Conservation (phyloP, 2,329 filamentous ascomycete species). For the Lachnellula arida region DNA sequence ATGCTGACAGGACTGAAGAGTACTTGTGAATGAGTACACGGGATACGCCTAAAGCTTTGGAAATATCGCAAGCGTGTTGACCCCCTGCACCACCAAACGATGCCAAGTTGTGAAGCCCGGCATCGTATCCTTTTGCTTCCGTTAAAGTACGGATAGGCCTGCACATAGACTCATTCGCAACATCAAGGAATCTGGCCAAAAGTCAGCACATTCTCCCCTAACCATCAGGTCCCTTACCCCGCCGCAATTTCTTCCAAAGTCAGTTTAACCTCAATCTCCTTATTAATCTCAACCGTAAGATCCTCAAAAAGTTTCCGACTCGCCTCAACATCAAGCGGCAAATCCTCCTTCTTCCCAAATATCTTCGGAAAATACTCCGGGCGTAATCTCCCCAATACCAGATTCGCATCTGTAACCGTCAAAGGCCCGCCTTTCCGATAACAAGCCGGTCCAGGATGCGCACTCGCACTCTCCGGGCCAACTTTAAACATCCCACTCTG, state of each 20-base stretch:
- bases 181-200: conserved; percentile 67
- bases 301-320: conserved; percentile 71
- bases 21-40: conserved; percentile 83
- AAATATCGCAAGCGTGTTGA: conserved; percentile 84
- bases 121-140: conserved; percentile 86
- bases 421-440: conserved; percentile 85
- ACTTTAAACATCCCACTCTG: conserved; percentile 68
- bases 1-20: conserved; percentile 82
- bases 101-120: conserved; percentile 70
- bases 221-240: conserved; percentile 45
- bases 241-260: conserved; percentile 48
- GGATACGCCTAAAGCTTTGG: conserved; percentile 74
- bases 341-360: conserved; percentile 81
- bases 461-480: conserved; percentile 57
- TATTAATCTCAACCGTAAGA: conserved; percentile 71
- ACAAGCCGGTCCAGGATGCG: conserved; percentile 84
- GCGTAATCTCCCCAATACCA: conserved; percentile 75
- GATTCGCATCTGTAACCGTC: conserved; percentile 86
- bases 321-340: conserved; percentile 69
- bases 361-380: conserved; percentile 93
- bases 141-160: conserved; percentile 84
- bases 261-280: conserved; percentile 61
- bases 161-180: conserved; percentile 88
- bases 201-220: conserved; percentile 23
- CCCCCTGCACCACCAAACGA: conserved; percentile 90